A percentile compares a stretch with the other conserved stretches of the same genome.
phyloP scores from a whole-genome alignment of 768 basidiomycete species.

The Panellus pusillus region DNA sequence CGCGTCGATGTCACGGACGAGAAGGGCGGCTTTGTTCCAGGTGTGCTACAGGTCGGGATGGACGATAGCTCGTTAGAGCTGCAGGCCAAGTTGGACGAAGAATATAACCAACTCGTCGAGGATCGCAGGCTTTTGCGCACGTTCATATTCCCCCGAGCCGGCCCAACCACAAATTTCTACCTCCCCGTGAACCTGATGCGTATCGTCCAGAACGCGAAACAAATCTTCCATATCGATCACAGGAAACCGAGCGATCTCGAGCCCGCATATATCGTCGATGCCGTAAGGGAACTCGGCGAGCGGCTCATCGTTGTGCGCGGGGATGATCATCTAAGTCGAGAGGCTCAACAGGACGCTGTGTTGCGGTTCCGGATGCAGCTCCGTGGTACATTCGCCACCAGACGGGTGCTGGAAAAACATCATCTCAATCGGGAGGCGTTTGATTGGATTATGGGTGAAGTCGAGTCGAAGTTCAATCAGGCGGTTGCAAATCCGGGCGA shows the following conservation, averaged over 20 bases:
- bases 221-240: constrained; percentile 96
- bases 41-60: constrained; percentile 76
- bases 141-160: constrained; percentile 80
- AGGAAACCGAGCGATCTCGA: constrained; percentile 92
- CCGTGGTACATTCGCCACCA: constrained; percentile 82
- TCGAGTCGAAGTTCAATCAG: constrained; percentile 94
- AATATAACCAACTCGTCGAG: constrained; percentile 59
- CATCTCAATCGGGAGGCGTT: constrained; percentile 93
- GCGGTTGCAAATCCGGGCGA: constrained; percentile 92
- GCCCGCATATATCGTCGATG: constrained; percentile 82
- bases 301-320: constrained; percentile 89
- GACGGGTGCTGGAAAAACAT: constrained; percentile 83
- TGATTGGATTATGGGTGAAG: constrained; percentile 96
- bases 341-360: constrained; percentile 87
- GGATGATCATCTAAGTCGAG: constrained; percentile 66
- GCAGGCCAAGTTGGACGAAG: constrained; percentile 66
- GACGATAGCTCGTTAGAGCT: constrained; percentile 75
- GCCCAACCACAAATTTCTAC: constrained; percentile 73
- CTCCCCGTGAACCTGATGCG: constrained; percentile 95
- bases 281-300: constrained; percentile 70
- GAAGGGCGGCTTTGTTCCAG: constrained; percentile 12
- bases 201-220: constrained; percentile 91
- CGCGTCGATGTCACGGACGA: constrained; percentile 90
- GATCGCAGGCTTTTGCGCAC: constrained; percentile 80
- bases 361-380: constrained; percentile 93